Conservation (phyloP, 2,329 filamentous ascomycete species). For the Chaetomiaceae sp. region DNA sequence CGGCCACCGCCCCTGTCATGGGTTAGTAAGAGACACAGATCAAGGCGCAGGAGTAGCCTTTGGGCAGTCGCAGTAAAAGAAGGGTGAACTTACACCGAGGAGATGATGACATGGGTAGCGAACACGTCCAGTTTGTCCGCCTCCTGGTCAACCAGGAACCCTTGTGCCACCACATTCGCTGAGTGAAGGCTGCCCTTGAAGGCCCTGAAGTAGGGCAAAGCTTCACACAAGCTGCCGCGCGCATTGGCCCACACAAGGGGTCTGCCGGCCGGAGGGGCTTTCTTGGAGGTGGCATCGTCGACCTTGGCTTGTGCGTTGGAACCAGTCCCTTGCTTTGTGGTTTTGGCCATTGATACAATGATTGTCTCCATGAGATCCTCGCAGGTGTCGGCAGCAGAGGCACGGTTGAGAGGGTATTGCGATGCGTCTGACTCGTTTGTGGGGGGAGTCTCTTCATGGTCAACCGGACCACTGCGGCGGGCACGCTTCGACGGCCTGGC, state of each 20-base stretch:
- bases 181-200: conserved; percentile 58
- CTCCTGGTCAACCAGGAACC: conserved; percentile 56
- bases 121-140: conserved; percentile 54
- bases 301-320: not conserved
- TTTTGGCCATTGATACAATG: not conserved
- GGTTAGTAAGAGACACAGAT: not conserved
- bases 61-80: not conserved
- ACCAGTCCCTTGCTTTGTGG: not conserved
- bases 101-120: conserved; percentile 58
- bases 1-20: conserved; percentile 49
- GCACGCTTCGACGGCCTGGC: not conserved
- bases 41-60: not conserved
- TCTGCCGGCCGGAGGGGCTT: not conserved
- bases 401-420: not conserved
- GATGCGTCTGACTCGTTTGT: not conserved
- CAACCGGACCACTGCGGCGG: not conserved
- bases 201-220: conserved; percentile 57
- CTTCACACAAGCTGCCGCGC: conserved; percentile 59
- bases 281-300: not conserved
- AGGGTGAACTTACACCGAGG: conserved; percentile 52
- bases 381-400: not conserved
- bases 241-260: conserved; percentile 49
- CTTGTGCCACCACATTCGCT: conserved; percentile 44
- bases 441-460: not conserved
- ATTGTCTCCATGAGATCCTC: not conserved